phyloP scores from a whole-genome alignment of 2,329 filamentous ascomycete species.

The Exutisphaerella laricina region DNA sequence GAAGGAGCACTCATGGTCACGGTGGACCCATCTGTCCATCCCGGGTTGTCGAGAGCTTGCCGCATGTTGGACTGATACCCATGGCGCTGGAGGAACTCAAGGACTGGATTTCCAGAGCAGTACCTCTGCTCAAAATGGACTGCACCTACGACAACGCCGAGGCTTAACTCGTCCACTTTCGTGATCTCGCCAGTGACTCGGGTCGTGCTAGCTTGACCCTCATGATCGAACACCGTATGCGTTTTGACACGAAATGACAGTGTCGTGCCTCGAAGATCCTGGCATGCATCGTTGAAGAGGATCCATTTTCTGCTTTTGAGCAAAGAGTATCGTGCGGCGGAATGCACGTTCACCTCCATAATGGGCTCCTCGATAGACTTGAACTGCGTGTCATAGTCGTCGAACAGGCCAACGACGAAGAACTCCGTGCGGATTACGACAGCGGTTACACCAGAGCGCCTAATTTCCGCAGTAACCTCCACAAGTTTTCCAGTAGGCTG shows the following conservation, averaged over 20 bases:
- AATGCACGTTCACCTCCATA: too few relatives aligned
- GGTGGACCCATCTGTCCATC: slow-evolving; percentile 87
- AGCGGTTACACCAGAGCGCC: slow-evolving; percentile 72
- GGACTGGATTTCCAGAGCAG: slow-evolving; percentile 91
- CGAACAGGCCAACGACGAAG: slow-evolving; percentile 88
- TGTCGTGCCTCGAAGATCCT: too few relatives aligned
- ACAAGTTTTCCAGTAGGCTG: slow-evolving; percentile 99
- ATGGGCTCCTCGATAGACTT: slow-evolving; percentile 94
- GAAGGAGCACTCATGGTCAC: slow-evolving; percentile 84
- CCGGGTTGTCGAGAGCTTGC: slow-evolving; percentile 94
- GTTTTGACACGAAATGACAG: too few relatives aligned
- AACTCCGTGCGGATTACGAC: slow-evolving; percentile 99
- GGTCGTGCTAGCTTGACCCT: too few relatives aligned
- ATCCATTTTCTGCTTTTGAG: too few relatives aligned
- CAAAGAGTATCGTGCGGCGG: too few relatives aligned
- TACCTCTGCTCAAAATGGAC: too few relatives aligned
- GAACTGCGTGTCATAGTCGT: slow-evolving; percentile 96
- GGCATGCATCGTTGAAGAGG: too few relatives aligned
- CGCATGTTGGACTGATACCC: slow-evolving; percentile 93
- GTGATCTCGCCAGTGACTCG: slow-evolving; percentile 97
- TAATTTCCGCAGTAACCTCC: slow-evolving; percentile 97
- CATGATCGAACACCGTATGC: too few relatives aligned
- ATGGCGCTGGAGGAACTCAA: slow-evolving; percentile 90
- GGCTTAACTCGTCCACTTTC: too few relatives aligned
- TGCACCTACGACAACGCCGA: too few relatives aligned